Evolutionary conservation across 1,284 basidiomycete genomes (phyloP), one percentile per base, ranked within the genome.

Genomic region (Meripilus lineatus): DNA sequence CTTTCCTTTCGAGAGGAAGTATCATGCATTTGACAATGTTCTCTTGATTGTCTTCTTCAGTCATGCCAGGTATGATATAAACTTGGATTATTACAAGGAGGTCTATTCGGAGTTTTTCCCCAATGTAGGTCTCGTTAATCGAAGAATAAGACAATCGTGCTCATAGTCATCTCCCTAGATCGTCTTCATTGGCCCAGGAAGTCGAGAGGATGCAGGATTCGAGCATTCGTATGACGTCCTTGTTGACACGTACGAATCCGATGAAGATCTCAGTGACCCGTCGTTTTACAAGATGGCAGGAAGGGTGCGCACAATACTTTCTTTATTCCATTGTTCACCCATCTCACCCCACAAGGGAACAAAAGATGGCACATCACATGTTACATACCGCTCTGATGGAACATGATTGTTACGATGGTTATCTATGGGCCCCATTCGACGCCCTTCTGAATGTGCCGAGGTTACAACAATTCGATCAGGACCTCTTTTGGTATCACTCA

Each of bases 341-440:
- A 4, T 33, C 20, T 42, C 7, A 8, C 23, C 40, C 14, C 35
- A 28, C 17, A 13, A 17, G 14, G 45, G n/a, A 26, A 46, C n/a
- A n/a, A 25, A 14, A 70, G 63, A 71, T 74, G 72, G 73, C 72
- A 7, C 74, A 75, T 39, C 72, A 76, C 47, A 75, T 75, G 74
- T 62, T 75, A 14, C 72, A 72, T 47, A 73, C 70, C 5, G 71
- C 66, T 18, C 50, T 75, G 46, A 61, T 58, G 34, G 68, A 69
- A 39, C 52, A 71, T 40, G 59, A 56, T n/a, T 75, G 73, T 51
- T 75, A 75, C 51, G 62, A 68, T 20, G 74, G 73, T 4, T 74
- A 72, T 51, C 65, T 75, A 13, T 75, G 73, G 73, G 72, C 65
- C 15, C 74, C 73, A 10, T 74, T 75, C 49, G 70, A 75, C 47